Evolutionary conservation across 257 asterid species (phyloP).

Genomic region (Fraxinus pennsylvanica): DNA sequence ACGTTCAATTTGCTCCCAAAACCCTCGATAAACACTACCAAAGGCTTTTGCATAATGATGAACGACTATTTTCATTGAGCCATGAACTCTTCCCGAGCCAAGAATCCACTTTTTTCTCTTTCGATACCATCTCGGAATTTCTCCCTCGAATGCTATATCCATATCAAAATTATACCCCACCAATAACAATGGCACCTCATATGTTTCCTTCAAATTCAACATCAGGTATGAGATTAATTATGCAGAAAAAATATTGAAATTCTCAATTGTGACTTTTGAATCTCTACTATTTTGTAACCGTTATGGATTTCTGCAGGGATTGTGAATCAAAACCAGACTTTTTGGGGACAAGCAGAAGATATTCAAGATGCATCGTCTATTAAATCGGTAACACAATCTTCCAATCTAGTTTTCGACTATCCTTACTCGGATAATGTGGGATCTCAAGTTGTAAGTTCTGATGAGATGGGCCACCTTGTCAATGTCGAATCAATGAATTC

Average conservation of each 20-base stretch:
- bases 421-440: background rate
- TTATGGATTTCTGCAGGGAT: background rate
- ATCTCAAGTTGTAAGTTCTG: too few relatives aligned
- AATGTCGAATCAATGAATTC: too few relatives aligned
- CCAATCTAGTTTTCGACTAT: background rate
- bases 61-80: constrained; percentile 27
- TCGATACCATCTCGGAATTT: constrained; percentile 1
- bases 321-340: background rate
- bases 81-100: constrained; percentile 37
- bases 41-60: constrained; percentile 36
- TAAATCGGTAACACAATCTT: background rate
- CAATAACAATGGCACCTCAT: background rate
- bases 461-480: too few relatives aligned
- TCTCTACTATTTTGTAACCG: too few relatives aligned
- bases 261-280: too few relatives aligned
- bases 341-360: background rate
- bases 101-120: constrained; percentile 23
- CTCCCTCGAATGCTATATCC: background rate
- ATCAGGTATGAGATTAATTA: constrained; percentile 25
- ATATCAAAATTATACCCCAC: background rate
- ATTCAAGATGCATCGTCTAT: background rate
- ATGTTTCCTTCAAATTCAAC: constrained; percentile 8
- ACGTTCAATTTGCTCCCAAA: constrained; percentile 33
- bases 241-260: too few relatives aligned
- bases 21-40: constrained; percentile 38